These are phyloP conservation scores for Samsoniella hepiali DNA, from an alignment of 2,329 filamentous ascomycete species.

Conservation along the genomic window DNA sequence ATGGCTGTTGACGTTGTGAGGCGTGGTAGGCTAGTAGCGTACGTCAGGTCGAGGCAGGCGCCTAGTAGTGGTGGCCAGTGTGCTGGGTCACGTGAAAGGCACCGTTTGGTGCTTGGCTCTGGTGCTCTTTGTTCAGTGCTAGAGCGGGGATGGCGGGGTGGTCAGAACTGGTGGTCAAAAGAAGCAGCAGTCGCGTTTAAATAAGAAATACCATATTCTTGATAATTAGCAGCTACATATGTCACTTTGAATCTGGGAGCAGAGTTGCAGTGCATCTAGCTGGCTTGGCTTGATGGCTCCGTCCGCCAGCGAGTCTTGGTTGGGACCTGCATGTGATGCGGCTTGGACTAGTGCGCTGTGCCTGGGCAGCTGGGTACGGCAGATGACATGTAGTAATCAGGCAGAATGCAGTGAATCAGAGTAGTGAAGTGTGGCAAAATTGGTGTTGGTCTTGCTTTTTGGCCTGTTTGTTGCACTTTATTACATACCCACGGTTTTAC, in stretches of 20 bases:
- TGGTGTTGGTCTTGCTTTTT: no score
- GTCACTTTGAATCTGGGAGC: neutral
- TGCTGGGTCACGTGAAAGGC: neutral
- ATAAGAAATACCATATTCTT: neutral
- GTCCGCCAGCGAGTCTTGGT: constrained; percentile 4
- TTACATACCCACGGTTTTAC: no score
- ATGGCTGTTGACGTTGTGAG: constrained; percentile 5
- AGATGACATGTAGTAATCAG: neutral
- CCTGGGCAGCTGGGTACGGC: neutral
- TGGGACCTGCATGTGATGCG: constrained; percentile 15
- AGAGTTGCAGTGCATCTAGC: neutral
- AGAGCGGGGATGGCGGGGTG: neutral
- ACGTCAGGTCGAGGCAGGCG: constrained; percentile 32
- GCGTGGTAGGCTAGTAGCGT: constrained; percentile 7
- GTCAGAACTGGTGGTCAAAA: neutral
- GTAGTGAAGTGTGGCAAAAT: no score
- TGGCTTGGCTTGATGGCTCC: neutral
- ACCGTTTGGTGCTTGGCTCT: neutral
- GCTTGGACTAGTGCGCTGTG: neutral
- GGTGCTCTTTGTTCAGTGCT: neutral
- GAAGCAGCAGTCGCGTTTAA: neutral
- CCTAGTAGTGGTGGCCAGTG: neutral
- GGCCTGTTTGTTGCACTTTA: no score
- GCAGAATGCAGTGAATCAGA: neutral
- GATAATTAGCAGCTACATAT: neutral